Percentiles rank a stretch among this genome's conserved stretches.
Conservation (phyloP, 192 early-diverging fungal genomes). For the Podila horticola region DNA sequence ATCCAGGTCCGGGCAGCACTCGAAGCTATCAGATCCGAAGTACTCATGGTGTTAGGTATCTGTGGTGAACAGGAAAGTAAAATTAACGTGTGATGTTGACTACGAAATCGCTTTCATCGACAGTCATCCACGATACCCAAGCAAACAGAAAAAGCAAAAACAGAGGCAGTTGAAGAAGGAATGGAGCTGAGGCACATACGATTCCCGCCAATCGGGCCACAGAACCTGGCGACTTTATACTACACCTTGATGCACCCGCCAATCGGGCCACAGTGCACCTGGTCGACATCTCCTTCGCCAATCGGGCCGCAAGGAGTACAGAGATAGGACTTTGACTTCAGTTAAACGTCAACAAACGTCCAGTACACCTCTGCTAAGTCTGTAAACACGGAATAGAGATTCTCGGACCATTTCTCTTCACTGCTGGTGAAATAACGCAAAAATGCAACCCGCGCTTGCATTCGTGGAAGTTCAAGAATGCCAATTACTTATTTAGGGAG, state of each 20-base stretch:
- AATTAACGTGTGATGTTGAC: background rate
- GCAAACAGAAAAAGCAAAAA: slow-evolving; percentile 9
- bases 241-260: slow-evolving; percentile 7
- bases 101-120: slow-evolving; percentile 14
- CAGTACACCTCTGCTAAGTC: slow-evolving; percentile 28
- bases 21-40: slow-evolving; percentile 24
- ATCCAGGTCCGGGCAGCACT: slow-evolving; percentile 4
- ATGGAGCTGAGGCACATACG: slow-evolving; percentile 11
- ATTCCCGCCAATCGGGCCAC: slow-evolving; percentile 20
- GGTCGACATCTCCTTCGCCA: slow-evolving; percentile 33
- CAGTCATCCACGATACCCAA: slow-evolving; percentile 16
- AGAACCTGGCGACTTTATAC: slow-evolving; percentile 23
- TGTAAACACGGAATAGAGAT: background rate
- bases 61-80: background rate
- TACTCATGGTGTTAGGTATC: slow-evolving; percentile 3
- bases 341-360: slow-evolving; percentile 18
- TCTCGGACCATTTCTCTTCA: slow-evolving; percentile 4
- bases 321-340: slow-evolving; percentile 26
- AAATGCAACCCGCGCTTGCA: background rate
- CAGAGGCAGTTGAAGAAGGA: slow-evolving; percentile 2
- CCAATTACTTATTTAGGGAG: slow-evolving; percentile 8
- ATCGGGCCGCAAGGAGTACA: slow-evolving; percentile 27
- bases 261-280: slow-evolving; percentile 16
- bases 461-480: background rate
- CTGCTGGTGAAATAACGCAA: slow-evolving; percentile 4